A percentile compares a stretch with the other conserved stretches of the same genome.
These are phyloP conservation scores for Exophiala sideris DNA, from an alignment of 2,329 filamentous ascomycete species.

Conservation along the genomic window DNA sequence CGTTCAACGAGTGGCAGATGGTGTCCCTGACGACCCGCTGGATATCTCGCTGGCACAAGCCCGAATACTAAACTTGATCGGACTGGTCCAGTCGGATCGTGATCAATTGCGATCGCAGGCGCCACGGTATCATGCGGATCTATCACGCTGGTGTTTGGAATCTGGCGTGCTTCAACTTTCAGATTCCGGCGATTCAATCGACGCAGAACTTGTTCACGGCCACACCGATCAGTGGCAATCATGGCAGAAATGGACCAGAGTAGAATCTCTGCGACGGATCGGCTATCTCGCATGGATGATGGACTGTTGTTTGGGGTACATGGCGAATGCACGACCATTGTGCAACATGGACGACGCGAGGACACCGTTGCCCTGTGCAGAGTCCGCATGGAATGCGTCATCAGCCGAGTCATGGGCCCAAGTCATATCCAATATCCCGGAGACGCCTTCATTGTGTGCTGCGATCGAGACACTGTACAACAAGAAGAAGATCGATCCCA, in stretches of 20 bases:
- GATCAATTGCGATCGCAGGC: slow-evolving; percentile 18
- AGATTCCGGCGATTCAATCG: background rate
- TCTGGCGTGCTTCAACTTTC: slow-evolving; percentile 23
- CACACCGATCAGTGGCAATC: background rate
- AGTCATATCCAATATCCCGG: slow-evolving; percentile 1
- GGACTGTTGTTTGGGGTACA: slow-evolving; percentile 38
- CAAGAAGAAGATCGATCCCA: slow-evolving; percentile 45
- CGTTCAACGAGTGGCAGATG: slow-evolving; percentile 25
- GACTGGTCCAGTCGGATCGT: slow-evolving; percentile 19
- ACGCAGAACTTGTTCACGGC: background rate
- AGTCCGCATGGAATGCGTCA: slow-evolving; percentile 40
- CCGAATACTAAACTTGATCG: slow-evolving; percentile 22
- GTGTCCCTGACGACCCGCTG: slow-evolving; percentile 6
- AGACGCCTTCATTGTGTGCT: slow-evolving; percentile 11
- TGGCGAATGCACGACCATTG: slow-evolving; percentile 33
- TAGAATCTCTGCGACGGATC: slow-evolving; percentile 38
- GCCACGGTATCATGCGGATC: slow-evolving; percentile 23
- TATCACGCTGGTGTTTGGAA: slow-evolving; percentile 24
- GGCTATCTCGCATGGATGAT: slow-evolving; percentile 41
- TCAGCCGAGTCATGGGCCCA: slow-evolving; percentile 34
- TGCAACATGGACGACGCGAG: slow-evolving; percentile 39
- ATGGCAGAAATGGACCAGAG: slow-evolving; percentile 41
- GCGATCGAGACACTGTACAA: slow-evolving; percentile 48
- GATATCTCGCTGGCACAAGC: slow-evolving; percentile 21
- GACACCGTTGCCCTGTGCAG: slow-evolving; percentile 39